phyloP scores from a whole-genome alignment of 164 flowering plant genomes.

The Nymphaea thermarum region DNA sequence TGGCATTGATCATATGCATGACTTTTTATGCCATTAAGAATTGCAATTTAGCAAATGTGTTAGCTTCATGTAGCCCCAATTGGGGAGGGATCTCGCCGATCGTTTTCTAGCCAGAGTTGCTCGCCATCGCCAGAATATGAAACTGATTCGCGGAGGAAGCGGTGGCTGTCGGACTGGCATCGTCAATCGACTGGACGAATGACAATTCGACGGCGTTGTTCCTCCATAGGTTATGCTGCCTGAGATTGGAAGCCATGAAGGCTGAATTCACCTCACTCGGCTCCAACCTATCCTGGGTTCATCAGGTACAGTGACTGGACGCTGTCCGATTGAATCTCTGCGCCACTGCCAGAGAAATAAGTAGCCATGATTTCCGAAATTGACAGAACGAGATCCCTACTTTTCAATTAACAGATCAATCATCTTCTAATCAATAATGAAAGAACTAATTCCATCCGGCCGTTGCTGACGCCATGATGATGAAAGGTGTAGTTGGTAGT shows the following conservation, averaged over 20 bases:
- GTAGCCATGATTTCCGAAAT: too few relatives aligned
- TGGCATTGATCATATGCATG: too few relatives aligned
- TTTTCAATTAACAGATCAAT: too few relatives aligned
- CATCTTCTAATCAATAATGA: too few relatives aligned
- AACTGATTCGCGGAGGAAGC: neutral
- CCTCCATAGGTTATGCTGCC: conserved; percentile 2
- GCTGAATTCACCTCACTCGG: neutral
- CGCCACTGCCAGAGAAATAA: too few relatives aligned
- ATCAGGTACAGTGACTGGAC: too few relatives aligned
- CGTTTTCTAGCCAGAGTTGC: neutral
- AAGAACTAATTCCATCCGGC: too few relatives aligned
- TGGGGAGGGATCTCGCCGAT: neutral
- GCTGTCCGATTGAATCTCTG: too few relatives aligned
- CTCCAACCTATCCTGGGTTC: too few relatives aligned
- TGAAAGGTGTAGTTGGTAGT: too few relatives aligned
- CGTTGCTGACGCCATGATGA: too few relatives aligned
- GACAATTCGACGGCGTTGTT: neutral
- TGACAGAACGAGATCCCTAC: too few relatives aligned
- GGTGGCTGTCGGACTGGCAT: neutral
- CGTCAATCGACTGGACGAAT: neutral
- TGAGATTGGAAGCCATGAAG: conserved; percentile 1
- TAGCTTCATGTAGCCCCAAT: neutral
- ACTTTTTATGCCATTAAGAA: neutral
- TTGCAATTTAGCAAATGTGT: neutral
- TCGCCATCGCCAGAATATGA: neutral